These are phyloP conservation scores for Phaeosphaeriaceae sp. DNA, from an alignment of 2,329 filamentous ascomycete species.

Conservation along the genomic window DNA sequence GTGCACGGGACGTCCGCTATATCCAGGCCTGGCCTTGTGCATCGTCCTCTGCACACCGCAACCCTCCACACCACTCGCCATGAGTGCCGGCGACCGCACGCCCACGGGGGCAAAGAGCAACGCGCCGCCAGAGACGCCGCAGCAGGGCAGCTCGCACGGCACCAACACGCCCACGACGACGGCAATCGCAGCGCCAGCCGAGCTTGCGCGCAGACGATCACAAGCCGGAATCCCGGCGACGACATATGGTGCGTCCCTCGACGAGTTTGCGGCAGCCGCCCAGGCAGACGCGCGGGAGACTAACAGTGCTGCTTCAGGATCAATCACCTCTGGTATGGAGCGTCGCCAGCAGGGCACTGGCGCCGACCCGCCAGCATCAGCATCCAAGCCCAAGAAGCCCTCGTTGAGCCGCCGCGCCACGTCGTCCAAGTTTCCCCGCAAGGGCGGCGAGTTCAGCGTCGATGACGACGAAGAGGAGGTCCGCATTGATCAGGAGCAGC, in stretches of 20 bases:
- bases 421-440: conserved; percentile 76
- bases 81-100: conserved; percentile 41
- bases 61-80: conserved; percentile 14
- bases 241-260: conserved; percentile 42
- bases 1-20: conserved; percentile 16
- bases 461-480: conserved; percentile 88
- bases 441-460: conserved; percentile 86
- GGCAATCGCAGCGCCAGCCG: conserved; percentile 25
- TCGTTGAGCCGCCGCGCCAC: conserved; percentile 75
- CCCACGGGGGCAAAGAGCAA: conserved; percentile 31
- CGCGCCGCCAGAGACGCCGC: conserved; percentile 29
- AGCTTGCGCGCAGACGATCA: conserved; percentile 40
- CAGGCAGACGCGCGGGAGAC: conserved; percentile 3
- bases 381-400: conserved; percentile 69
- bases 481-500: conserved; percentile 66
- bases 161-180: conserved; percentile 29
- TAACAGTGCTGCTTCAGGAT: conserved; percentile 32
- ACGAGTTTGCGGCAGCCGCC: not conserved
- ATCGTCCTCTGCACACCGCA: conserved; percentile 1
- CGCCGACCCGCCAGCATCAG: conserved; percentile 23
- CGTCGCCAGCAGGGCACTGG: conserved; percentile 32
- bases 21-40: conserved; percentile 9
- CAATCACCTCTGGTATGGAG: conserved; percentile 43
- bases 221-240: conserved; percentile 35
- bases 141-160: conserved; percentile 36